Evolutionary conservation across 2,329 filamentous ascomycete genomes (phyloP).

Genomic region (Akanthomyces muscarius): DNA sequence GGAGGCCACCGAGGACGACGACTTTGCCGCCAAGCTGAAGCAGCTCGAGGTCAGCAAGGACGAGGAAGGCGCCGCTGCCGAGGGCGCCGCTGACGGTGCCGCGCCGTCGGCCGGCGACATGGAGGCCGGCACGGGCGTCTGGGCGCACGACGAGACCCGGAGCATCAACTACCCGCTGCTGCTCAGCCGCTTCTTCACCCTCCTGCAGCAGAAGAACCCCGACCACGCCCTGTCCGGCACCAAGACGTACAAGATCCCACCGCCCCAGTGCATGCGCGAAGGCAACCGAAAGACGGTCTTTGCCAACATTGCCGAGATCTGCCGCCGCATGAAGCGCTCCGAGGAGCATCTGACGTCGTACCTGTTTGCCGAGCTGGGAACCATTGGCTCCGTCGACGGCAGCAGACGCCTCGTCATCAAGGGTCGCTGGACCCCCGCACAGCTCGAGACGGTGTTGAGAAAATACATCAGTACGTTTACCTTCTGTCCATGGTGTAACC

Average conservation of each 20-base stretch:
- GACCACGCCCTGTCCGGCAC: slow-evolving; percentile 84
- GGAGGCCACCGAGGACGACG: slow-evolving; percentile 58
- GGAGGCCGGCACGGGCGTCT: slow-evolving; percentile 84
- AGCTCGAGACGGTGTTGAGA: slow-evolving; percentile 94
- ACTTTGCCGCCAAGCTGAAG: slow-evolving; percentile 57
- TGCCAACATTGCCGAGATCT: slow-evolving; percentile 97
- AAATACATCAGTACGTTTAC: slow-evolving; percentile 79
- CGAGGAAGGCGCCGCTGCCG: slow-evolving; percentile 43
- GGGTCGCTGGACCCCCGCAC: slow-evolving; percentile 99
- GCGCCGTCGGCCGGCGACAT: slow-evolving; percentile 70
- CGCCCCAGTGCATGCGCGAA: slow-evolving; percentile 97
- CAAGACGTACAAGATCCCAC: slow-evolving; percentile 98
- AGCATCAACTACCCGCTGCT: slow-evolving; percentile 81
- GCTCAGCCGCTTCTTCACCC: slow-evolving; percentile 87
- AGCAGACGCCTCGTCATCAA: slow-evolving; percentile 94
- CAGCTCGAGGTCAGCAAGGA: slow-evolving; percentile 63
- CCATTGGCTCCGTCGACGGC: slow-evolving; percentile 91
- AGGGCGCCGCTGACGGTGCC: slow-evolving; percentile 48
- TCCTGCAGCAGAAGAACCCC: slow-evolving; percentile 93
- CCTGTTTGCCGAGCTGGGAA: slow-evolving; percentile 96
- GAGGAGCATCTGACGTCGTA: slow-evolving; percentile 98
- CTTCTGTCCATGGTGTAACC: background rate
- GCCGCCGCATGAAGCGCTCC: slow-evolving; percentile 98
- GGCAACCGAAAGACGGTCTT: slow-evolving; percentile 99
- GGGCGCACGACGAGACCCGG: slow-evolving; percentile 74